Evolutionary conservation across 2,329 filamentous ascomycete species (phyloP).

Genomic region (Didymella lethalis): DNA sequence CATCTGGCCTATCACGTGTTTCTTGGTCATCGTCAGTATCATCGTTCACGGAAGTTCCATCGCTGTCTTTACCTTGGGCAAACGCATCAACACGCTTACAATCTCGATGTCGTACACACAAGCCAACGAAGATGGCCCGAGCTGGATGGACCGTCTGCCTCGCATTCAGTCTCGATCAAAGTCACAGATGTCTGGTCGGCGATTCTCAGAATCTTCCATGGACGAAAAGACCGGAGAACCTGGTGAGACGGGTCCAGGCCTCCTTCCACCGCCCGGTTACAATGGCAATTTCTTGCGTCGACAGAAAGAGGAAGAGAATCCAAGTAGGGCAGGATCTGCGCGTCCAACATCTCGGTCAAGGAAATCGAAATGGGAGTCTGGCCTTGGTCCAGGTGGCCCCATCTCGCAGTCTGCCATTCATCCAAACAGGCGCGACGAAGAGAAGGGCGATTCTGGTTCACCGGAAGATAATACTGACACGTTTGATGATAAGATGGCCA

Average conservation of each 20-base stretch:
- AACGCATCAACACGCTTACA: slow-evolving; percentile 95
- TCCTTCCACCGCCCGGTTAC: slow-evolving; percentile 73
- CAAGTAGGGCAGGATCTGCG: slow-evolving; percentile 64
- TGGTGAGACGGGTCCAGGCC: slow-evolving; percentile 67
- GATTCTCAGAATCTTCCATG: slow-evolving; percentile 65
- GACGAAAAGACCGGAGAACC: slow-evolving; percentile 64
- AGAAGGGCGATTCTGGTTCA: slow-evolving; percentile 43
- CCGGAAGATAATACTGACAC: slow-evolving; percentile 57
- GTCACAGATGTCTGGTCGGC: slow-evolving; percentile 73
- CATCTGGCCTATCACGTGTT: slow-evolving; percentile 95
- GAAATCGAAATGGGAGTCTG: slow-evolving; percentile 69
- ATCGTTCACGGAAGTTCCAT: slow-evolving; percentile 97
- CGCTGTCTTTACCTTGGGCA: slow-evolving; percentile 95
- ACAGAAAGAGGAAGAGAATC: slow-evolving; percentile 76
- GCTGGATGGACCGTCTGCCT: slow-evolving; percentile 94
- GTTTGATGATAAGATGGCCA: slow-evolving; percentile 53
- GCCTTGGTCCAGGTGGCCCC: slow-evolving; percentile 81
- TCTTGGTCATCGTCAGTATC: slow-evolving; percentile 93
- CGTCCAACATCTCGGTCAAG: slow-evolving; percentile 65
- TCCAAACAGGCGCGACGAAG: slow-evolving; percentile 60
- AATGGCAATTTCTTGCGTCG: slow-evolving; percentile 82
- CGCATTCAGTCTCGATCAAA: slow-evolving; percentile 83
- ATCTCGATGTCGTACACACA: slow-evolving; percentile 96
- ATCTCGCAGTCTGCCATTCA: slow-evolving; percentile 89
- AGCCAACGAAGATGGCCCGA: slow-evolving; percentile 84